Base-by-base conservation (phyloP, 306 rosid genomes). In the Rosa persica region DNA sequence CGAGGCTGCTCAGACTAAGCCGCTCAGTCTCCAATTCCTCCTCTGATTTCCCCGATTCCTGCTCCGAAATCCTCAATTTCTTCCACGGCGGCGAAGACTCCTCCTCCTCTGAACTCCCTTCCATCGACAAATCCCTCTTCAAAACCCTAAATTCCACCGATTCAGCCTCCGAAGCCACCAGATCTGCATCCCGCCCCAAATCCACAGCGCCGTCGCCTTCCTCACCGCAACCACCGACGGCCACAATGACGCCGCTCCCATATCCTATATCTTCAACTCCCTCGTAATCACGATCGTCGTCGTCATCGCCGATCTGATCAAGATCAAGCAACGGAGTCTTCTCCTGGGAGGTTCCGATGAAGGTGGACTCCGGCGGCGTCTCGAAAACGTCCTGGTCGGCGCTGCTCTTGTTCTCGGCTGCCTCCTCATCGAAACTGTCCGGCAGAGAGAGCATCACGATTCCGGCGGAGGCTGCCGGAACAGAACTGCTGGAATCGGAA, bases 291-390 rank as follows among this genome's bases (percentile, higher is more conserved):
- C 36, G 55, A 12, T 68, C 76, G 0, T 72, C 34, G 13, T 67
- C 12, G 30, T 27, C 48, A 13, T 25, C 34, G 61, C 11, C 10
- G 48, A 64, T 23, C 60, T 19, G 8, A 22, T 40, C 34, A 48
- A 39, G 16, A 23, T 36, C 62, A 60, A 13, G 42, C 27, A 58
- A 0, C 23, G 79, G 76, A 19, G 11, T 79, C 64, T 81, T 66
- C 17, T 82, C 81, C 48, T 64, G 85, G 17, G 83, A 81, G 61
- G 83, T 80, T 13, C 43, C 73, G 11, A 48, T 27, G 49, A 79
- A 48, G 0, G 85, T 36, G 19, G 79, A 79, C 77, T 89, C 88
- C 0, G 93, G 89, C 2, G 89, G 93, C 5, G 92, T 91, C 67
- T 83, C 86, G 60, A 86, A 91, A 17, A 83, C 83, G 20, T 89